phyloP scores from a whole-genome alignment of 768 basidiomycete genomes.

The Dacryopinax spathularia region DNA sequence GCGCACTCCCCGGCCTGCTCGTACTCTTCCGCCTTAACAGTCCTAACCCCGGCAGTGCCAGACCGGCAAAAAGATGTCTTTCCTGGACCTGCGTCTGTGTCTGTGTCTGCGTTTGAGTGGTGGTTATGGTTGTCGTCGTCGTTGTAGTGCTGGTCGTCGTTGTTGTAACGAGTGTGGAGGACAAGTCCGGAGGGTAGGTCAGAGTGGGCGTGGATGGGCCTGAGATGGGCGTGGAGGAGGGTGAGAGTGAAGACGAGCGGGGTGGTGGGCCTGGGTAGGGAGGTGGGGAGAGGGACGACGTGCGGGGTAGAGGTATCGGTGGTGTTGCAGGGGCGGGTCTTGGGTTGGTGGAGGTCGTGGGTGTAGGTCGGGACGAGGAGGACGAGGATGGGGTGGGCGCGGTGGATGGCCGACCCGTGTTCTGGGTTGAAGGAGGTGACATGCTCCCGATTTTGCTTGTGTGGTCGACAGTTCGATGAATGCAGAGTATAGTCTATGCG shows the following conservation, averaged over 20 bases:
- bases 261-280: not conserved
- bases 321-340: not conserved
- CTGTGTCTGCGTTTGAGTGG: not conserved
- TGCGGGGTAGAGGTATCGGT: not conserved
- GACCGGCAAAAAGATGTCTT: not conserved
- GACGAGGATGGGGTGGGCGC: no score
- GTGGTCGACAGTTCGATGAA: no score
- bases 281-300: not conserved
- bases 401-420: no score
- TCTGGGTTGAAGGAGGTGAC: no score
- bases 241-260: no score
- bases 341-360: not conserved
- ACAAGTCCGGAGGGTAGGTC: no score
- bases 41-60: not conserved
- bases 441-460: no score
- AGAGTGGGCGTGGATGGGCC: no score
- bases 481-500: no score
- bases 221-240: no score
- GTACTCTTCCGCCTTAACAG: not conserved
- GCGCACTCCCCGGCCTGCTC: not conserved
- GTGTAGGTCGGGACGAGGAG: no score
- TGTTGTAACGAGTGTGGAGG: not conserved
- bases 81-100: no score
- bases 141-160: not conserved
- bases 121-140: not conserved